A percentile compares a stretch with the other conserved stretches of the same genome.
Evolutionary conservation across 768 basidiomycete genomes (phyloP).

Genomic region (Mycena epipterygia): DNA sequence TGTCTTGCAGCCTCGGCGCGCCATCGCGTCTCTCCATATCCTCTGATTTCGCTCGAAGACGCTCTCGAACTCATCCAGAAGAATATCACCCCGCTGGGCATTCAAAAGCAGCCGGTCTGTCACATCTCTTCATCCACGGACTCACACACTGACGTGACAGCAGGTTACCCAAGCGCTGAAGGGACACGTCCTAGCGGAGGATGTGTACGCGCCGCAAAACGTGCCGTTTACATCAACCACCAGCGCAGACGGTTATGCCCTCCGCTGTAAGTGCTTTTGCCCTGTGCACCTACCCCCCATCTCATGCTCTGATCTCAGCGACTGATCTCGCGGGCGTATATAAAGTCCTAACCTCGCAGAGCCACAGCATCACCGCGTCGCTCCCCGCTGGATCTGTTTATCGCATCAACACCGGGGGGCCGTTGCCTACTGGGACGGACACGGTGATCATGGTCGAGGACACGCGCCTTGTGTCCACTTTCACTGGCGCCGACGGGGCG

Average conservation of each 20-base stretch:
- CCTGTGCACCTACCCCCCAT: not conserved
- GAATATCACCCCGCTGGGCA: conserved; percentile 59
- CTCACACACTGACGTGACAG: conserved; percentile 2
- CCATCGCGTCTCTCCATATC: conserved; percentile 83
- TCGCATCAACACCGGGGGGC: conserved; percentile 90
- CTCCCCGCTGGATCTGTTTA: conserved; percentile 69
- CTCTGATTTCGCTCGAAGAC: conserved; percentile 73
- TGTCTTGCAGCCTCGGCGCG: conserved; percentile 71
- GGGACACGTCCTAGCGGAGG: conserved; percentile 82
- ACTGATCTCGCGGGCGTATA: conserved; percentile 75
- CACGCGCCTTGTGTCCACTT: conserved; percentile 77
- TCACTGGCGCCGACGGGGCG: conserved; percentile 51
- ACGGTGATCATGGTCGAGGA: conserved; percentile 96
- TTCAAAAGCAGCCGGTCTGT: conserved; percentile 59
- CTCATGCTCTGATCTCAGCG: conserved; percentile 64
- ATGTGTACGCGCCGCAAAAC: conserved; percentile 74
- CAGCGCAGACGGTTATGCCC: conserved; percentile 91
- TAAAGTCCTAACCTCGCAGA: conserved; percentile 72
- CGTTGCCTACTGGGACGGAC: conserved; percentile 81
- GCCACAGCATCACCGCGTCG: conserved; percentile 60
- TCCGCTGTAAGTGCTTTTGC: conserved; percentile 65
- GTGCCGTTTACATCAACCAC: conserved; percentile 79
- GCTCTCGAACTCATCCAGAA: conserved; percentile 71
- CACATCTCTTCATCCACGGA: not conserved
- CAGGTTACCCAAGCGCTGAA: conserved; percentile 73